Evolutionary conservation across 805 yeast genomes (phyloP).

Genomic region (Ogataea methanolica): DNA sequence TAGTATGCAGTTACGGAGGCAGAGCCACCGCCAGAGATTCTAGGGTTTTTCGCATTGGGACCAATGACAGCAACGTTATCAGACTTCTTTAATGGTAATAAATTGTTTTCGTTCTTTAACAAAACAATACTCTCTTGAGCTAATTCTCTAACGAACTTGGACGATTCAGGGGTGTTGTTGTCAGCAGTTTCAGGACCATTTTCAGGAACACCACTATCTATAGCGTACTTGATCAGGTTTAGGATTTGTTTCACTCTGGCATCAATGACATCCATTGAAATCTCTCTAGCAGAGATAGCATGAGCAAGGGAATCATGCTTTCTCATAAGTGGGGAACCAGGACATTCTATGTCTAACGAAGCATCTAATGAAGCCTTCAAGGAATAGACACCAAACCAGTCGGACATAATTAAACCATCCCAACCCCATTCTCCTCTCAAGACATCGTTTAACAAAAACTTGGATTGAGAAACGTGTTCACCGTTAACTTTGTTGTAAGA

Average conservation of each 20-base stretch:
- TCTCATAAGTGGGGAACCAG: slow-evolving; percentile 52
- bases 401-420: slow-evolving; percentile 55
- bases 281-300: slow-evolving; percentile 37
- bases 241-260: slow-evolving; percentile 45
- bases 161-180: slow-evolving; percentile 45
- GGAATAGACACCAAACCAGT: slow-evolving; percentile 59
- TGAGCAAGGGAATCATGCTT: slow-evolving; percentile 36
- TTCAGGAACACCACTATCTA: slow-evolving; percentile 38
- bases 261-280: slow-evolving; percentile 38
- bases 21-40: slow-evolving; percentile 58
- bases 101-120: slow-evolving; percentile 45
- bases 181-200: slow-evolving; percentile 32
- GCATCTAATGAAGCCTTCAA: slow-evolving; percentile 42
- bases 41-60: slow-evolving; percentile 46
- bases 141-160: slow-evolving; percentile 36
- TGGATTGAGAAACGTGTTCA: slow-evolving; percentile 47
- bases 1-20: slow-evolving; percentile 34
- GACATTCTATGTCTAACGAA: slow-evolving; percentile 65
- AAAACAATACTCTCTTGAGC: slow-evolving; percentile 53
- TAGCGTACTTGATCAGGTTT: slow-evolving; percentile 40
- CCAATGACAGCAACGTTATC: slow-evolving; percentile 51
- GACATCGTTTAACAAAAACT: slow-evolving; percentile 38
- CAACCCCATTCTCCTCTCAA: slow-evolving; percentile 54
- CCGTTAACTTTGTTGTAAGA: slow-evolving; percentile 62
- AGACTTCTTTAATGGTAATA: slow-evolving; percentile 42